Percentiles rank a stretch among this genome's conserved stretches.
Conservation (phyloP, 371 early-diverging fungal species). For the Syncephalastrum monosporum region DNA sequence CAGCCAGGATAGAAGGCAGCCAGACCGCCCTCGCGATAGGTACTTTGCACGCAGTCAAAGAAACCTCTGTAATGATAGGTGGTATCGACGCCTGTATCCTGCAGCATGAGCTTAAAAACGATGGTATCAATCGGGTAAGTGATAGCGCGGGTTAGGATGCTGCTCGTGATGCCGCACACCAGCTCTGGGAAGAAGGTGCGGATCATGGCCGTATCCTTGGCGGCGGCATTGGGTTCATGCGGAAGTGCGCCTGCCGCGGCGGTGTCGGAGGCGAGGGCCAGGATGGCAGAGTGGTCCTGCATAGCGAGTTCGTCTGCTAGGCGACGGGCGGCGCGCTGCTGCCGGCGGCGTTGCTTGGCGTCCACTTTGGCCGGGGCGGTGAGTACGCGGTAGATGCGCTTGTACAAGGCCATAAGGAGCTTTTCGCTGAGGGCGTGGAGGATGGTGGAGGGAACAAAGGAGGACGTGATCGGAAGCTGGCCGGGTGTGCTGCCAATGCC, state of each 20-base stretch:
- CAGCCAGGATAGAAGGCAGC: slow-evolving; percentile 46
- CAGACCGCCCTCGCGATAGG: slow-evolving; percentile 37
- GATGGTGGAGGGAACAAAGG: slow-evolving; percentile 54
- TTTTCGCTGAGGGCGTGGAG: slow-evolving; percentile 50
- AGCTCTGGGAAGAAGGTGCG: slow-evolving; percentile 62
- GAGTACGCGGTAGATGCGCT: slow-evolving; percentile 26
- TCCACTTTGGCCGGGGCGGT: slow-evolving; percentile 7
- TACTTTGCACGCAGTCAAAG: slow-evolving; percentile 40
- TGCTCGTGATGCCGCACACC: slow-evolving; percentile 54
- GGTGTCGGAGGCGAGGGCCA: too few species aligned
- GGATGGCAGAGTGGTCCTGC: too few species aligned
- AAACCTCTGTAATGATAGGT: slow-evolving; percentile 46
- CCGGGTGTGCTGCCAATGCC: slow-evolving; percentile 17
- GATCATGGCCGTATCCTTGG: slow-evolving; percentile 27
- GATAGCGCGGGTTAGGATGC: slow-evolving; percentile 47
- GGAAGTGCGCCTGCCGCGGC: too few species aligned
- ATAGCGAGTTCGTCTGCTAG: too few species aligned
- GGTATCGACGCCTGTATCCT: slow-evolving; percentile 45
- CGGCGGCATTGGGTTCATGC: slow-evolving; percentile 9
- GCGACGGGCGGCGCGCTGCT: slow-evolving; percentile 6
- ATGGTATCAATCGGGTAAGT: slow-evolving; percentile 58
- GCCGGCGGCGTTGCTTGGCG: slow-evolving; percentile 18
- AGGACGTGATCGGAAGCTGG: slow-evolving; percentile 31
- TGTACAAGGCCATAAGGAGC: slow-evolving; percentile 48
- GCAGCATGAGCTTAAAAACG: slow-evolving; percentile 53